These are phyloP conservation scores for Fusarium nematophilum DNA, from an alignment of 2,329 filamentous ascomycete genomes.

Conservation along the genomic window DNA sequence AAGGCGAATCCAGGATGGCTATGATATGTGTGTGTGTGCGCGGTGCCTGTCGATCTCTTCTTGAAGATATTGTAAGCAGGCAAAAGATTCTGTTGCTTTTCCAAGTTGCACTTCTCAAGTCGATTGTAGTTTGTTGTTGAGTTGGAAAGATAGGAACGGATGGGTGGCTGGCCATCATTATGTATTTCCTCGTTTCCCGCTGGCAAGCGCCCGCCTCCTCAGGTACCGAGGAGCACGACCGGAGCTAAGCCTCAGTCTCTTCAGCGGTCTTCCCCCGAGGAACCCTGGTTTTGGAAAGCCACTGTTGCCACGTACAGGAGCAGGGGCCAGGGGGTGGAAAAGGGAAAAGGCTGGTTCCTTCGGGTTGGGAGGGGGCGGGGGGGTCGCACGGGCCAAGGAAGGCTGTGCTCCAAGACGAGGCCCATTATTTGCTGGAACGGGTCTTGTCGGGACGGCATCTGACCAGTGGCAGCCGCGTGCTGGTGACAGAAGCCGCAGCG, in stretches of 20 bases:
- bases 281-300: no score
- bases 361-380: background rate
- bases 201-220: constrained; percentile 19
- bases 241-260: constrained; percentile 20
- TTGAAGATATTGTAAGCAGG: background rate
- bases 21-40: constrained; percentile 10
- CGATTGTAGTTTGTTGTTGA: background rate
- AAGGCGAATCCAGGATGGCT: constrained; percentile 3
- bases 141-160: constrained; percentile 8
- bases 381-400: constrained; percentile 5
- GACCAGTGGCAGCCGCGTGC: constrained; percentile 9
- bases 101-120: no score
- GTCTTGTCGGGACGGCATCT: background rate
- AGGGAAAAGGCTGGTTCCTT: background rate
- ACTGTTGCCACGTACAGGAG: constrained; percentile 18
- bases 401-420: constrained; percentile 27
- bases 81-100: constrained; percentile 1
- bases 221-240: constrained; percentile 29
- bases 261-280: background rate
- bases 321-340: constrained; percentile 1
- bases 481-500: no score
- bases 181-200: constrained; percentile 22
- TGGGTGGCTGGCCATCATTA: constrained; percentile 36
- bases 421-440: constrained; percentile 11
- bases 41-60: constrained; percentile 23